Conservation (phyloP, 2,329 filamentous ascomycete species). For the Pestalotiopsis sp. region DNA sequence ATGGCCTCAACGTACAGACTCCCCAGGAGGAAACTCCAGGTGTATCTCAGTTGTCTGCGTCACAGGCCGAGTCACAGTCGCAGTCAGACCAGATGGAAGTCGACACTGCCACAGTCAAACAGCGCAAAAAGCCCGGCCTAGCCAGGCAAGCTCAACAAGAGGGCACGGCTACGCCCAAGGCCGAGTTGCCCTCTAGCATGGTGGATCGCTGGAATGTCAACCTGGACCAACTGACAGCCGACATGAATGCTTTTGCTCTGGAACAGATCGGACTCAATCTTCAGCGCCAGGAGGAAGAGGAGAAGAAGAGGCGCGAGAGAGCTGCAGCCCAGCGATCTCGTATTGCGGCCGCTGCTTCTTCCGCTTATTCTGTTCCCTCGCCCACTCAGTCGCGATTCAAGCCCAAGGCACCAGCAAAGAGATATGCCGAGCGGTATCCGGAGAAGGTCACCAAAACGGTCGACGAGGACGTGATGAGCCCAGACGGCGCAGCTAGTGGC, state of each 20-base stretch:
- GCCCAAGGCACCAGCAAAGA: constrained; percentile 57
- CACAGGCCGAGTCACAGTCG: not conserved
- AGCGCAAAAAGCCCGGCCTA: constrained; percentile 38
- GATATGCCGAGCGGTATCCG: constrained; percentile 60
- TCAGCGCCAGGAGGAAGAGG: constrained; percentile 46
- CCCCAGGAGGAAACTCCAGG: not conserved
- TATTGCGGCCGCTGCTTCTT: constrained; percentile 14
- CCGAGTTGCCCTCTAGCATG: constrained; percentile 31
- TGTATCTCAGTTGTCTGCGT: not conserved
- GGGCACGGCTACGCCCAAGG: constrained; percentile 17
- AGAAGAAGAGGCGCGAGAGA: constrained; percentile 30
- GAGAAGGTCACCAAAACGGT: constrained; percentile 31
- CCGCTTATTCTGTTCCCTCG: not conserved
- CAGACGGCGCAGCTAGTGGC: constrained; percentile 38
- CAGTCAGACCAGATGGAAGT: constrained; percentile 24
- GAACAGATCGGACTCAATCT: constrained; percentile 59
- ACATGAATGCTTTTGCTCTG: constrained; percentile 52
- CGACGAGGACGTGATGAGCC: constrained; percentile 29
- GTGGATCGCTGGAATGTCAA: constrained; percentile 41
- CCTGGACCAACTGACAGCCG: constrained; percentile 30
- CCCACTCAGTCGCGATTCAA: constrained; percentile 45
- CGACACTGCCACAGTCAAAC: constrained; percentile 26
- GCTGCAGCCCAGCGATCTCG: constrained; percentile 11
- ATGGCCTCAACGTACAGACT: constrained; percentile 12
- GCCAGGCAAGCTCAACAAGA: constrained; percentile 25